Base-by-base conservation (phyloP, 176 grass and related monocot species). In the Metroxylon sagu region DNA sequence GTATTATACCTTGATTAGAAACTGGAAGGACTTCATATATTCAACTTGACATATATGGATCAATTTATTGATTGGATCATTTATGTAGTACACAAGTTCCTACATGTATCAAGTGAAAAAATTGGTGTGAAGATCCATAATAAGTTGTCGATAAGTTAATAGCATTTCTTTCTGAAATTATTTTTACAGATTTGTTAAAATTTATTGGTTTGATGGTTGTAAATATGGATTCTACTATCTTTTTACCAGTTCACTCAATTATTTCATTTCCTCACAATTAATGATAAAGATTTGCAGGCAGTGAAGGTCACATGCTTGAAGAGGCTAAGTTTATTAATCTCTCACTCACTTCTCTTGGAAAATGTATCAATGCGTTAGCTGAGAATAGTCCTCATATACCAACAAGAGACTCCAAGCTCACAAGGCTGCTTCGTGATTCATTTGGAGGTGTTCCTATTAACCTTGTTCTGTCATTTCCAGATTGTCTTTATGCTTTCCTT, bases 241-340 rank as follows among this genome's bases (percentile, higher is more conserved):
- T 14, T 43, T 43, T 43, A 43, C 35, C 35, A 14, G 35, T 12
- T 43, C 3, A 43, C 35, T 43, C 35, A 12, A 48, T 19, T 18
- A 62, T 53, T 17, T 18, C n/a, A 18, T 19, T n/a, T 54, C 14
- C 14, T 54, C 4, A 56, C 3, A 39, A 21, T 1, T 14, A 35
- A 14, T 27, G 21, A 54, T 48, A 18, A 26, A 68, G 19, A 52
- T 52, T 68, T 79, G 54, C 74, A 95, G 90, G 90, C 66, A 89
- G 80, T 84, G 90, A 97, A 83, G 92, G 92, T 21, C 87, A 85
- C 81, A 91, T 97, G 92, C 74, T 91, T 67, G 92, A 97, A 68
- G 92, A 97, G 83, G 79, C 92, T 18, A 97, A 97, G 67, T 91
- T 88, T 77, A 97, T 97, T 49, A 97, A 97, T 85, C 86, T 97